phyloP scores from a whole-genome alignment of 257 asterid species.

The Linderniella brevidens region DNA sequence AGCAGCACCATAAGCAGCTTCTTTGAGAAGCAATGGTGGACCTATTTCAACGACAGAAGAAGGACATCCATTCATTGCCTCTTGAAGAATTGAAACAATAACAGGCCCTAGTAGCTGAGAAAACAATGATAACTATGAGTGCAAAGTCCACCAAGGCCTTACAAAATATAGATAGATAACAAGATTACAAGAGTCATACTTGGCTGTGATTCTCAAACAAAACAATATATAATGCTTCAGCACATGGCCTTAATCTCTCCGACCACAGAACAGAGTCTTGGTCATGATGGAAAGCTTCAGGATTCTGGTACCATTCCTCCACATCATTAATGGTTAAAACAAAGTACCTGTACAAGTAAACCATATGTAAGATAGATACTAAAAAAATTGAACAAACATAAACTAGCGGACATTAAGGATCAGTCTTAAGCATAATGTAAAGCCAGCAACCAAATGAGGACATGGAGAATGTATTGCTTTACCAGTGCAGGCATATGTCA shows the following conservation, averaged over 20 bases:
- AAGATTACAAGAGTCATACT: constrained; percentile 21
- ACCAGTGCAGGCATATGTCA: too few species aligned
- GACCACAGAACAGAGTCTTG: constrained; percentile 93
- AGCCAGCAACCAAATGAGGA: too few species aligned
- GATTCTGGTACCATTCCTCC: constrained; percentile 87
- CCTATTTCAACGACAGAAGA: constrained; percentile 68
- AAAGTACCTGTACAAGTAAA: constrained; percentile 58
- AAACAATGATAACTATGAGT: neutral
- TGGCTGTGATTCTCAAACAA: constrained; percentile 86
- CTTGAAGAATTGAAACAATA: constrained; percentile 92
- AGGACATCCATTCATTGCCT: constrained; percentile 89
- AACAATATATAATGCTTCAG: constrained; percentile 86
- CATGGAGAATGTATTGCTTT: too few species aligned
- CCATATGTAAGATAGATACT: neutral
- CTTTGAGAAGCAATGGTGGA: constrained; percentile 78
- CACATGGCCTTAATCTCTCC: constrained; percentile 92
- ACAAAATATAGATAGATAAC: too few species aligned
- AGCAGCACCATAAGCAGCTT: constrained; percentile 98
- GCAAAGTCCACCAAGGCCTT: too few species aligned
- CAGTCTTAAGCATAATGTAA: neutral
- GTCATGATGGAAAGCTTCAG: constrained; percentile 86
- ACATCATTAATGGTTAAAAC: constrained; percentile 71
- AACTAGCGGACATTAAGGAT: neutral
- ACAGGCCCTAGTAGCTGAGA: constrained; percentile 83
- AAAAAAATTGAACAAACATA: neutral